Base-by-base conservation (phyloP, 768 basidiomycete genomes). In the Lactarius hatsudake region DNA sequence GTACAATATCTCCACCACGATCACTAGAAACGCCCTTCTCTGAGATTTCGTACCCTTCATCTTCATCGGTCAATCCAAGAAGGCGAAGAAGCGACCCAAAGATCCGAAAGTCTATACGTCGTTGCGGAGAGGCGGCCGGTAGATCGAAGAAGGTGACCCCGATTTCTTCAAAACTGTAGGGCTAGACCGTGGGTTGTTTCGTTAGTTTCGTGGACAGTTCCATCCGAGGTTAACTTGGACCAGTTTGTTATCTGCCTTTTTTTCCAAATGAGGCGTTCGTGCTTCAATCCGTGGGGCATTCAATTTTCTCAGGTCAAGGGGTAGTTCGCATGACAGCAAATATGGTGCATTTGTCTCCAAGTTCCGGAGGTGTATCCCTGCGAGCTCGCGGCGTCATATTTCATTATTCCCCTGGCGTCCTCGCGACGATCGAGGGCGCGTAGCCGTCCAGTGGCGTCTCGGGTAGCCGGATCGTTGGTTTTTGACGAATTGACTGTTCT, bases 81-180 rank as follows among this genome's bases (percentile, higher is more conserved):
- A 56, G 34, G 1, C 9, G 30, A 56, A 56, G 55, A 59, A 56
- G 23, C 53, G 32, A 48, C 42, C 40, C 0, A 8, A 6, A 10
- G 32, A 63, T 5, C 32, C n/a, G 32, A 20, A 62, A 42, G 26
- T 56, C 20, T 26, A 48, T 26, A 40, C 53, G 4, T 60, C 53
- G 13, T 17, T 68, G 12, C 57, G 63, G 54, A 67, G 58, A 60
- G 66, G 66, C 3, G 67, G 67, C 8, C 59, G 62, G 26, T 64
- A 67, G 58, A 34, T 34, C 34, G 34, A n/a, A 13, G 55, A 12
- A n/a, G 58, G 28, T 20, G 36, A 26, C n/a, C 34, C 30, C 38
- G 17, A 26, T 30, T 20, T 38, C 18, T 26, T 20, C 32, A 56
- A 32, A 56, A 10, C 30, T 18, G 15, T 20, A 56, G 17, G 32